Conservation (phyloP, 2,329 filamentous ascomycete species). For the Huntiella bhutanensis region DNA sequence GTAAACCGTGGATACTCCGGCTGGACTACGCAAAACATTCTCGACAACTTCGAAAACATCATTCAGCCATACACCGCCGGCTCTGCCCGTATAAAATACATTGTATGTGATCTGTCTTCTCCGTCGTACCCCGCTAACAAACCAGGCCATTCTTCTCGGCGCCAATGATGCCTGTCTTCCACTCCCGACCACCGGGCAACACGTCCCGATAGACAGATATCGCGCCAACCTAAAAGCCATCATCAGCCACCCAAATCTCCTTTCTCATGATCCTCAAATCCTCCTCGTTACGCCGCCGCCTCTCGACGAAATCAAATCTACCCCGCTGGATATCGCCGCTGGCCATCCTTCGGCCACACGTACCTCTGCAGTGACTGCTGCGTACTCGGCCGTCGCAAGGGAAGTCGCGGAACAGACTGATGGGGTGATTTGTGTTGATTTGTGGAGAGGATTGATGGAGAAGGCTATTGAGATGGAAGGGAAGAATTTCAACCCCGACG, state of each 20-base stretch:
- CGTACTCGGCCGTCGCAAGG: conserved; percentile 42
- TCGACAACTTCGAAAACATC: conserved; percentile 49
- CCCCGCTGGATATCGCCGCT: conserved; percentile 26
- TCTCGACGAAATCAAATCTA: conserved; percentile 53
- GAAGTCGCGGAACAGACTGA: conserved; percentile 49
- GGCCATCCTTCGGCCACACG: conserved; percentile 27
- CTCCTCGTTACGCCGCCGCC: conserved; percentile 71
- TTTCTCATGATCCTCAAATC: conserved; percentile 51
- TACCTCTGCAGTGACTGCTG: conserved; percentile 28
- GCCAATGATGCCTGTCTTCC: conserved; percentile 73
- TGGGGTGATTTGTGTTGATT: conserved; percentile 53
- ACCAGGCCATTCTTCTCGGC: conserved; percentile 60
- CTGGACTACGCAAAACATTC: conserved; percentile 61
- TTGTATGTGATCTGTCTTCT: conserved; percentile 29
- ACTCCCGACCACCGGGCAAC: conserved; percentile 44
- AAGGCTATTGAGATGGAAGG: conserved; percentile 37
- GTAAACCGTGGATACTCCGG: conserved; percentile 77
- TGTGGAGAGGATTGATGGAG: conserved; percentile 63
- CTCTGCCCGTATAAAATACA: conserved; percentile 43
- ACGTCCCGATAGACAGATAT: conserved; percentile 61
- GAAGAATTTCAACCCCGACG: conserved; percentile 16
- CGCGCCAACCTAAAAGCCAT: conserved; percentile 53
- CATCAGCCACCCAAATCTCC: conserved; percentile 49
- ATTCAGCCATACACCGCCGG: conserved; percentile 44
- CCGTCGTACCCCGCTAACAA: neutral